phyloP scores from a whole-genome alignment of 2,329 filamentous ascomycete species.

The Tolypocladium tundrense region DNA sequence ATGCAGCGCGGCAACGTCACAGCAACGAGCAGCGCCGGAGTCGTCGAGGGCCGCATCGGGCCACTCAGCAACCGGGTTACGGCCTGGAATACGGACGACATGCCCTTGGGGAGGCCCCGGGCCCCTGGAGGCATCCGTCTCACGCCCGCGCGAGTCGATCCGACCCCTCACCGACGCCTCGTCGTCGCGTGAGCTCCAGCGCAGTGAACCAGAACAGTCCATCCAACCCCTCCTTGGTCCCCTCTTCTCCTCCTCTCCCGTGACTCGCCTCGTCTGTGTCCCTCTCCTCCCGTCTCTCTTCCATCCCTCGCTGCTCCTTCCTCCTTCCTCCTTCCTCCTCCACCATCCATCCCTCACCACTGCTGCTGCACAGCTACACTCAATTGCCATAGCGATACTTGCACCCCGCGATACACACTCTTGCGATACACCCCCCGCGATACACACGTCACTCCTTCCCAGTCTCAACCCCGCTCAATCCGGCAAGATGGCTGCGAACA shows the following conservation, averaged over 20 bases:
- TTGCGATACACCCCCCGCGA: no score
- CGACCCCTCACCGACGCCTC: background rate
- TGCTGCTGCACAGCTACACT: slow-evolving; percentile 9
- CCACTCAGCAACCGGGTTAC: background rate
- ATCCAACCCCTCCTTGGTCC: background rate
- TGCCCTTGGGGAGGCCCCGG: no score
- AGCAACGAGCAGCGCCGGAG: background rate
- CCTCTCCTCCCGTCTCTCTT: background rate
- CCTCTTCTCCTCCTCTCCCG: slow-evolving; percentile 1
- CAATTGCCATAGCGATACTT: background rate
- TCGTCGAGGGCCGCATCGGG: background rate
- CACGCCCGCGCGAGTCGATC: background rate
- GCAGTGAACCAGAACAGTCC: background rate
- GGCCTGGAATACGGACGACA: background rate
- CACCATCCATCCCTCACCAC: slow-evolving; percentile 11
- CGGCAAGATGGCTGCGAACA: slow-evolving; percentile 44
- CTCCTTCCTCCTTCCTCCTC: slow-evolving; percentile 6
- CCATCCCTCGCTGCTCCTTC: slow-evolving; percentile 2
- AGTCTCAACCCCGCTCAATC: slow-evolving; percentile 6
- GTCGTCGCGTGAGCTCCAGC: slow-evolving; percentile 1
- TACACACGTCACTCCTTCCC: no score
- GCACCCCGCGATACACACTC: background rate
- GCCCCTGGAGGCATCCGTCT: background rate
- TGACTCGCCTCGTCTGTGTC: background rate
- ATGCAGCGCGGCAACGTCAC: background rate